These are phyloP conservation scores for Quaeritorhiza haematococci DNA, from an alignment of 371 early-diverging fungal species.

Conservation along the genomic window DNA sequence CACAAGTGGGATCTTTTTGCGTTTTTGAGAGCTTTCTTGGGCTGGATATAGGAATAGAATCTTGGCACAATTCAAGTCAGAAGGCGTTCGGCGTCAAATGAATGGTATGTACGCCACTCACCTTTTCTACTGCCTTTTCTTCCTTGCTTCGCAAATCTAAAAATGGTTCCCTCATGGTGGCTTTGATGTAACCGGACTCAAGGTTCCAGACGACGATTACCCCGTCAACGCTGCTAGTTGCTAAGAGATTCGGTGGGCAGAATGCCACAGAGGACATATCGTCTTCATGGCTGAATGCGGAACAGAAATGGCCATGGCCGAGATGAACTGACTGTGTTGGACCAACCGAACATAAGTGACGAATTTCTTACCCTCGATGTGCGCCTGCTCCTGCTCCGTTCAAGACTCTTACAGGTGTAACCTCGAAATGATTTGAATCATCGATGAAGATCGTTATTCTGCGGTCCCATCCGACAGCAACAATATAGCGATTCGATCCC, in stretches of 20 bases:
- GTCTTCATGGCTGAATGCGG: slow-evolving; percentile 38
- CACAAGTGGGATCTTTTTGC: slow-evolving; percentile 33
- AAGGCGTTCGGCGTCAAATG: too few species aligned
- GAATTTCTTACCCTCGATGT: slow-evolving; percentile 28
- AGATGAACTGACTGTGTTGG: not conserved
- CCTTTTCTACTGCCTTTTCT: slow-evolving; percentile 50
- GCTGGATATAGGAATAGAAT: not conserved
- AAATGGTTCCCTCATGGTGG: slow-evolving; percentile 40
- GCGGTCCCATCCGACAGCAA: slow-evolving; percentile 51
- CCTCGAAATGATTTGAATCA: slow-evolving; percentile 40
- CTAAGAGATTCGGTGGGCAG: slow-evolving; percentile 40
- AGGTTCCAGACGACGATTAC: slow-evolving; percentile 48
- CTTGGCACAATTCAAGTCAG: not conserved
- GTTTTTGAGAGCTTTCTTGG: slow-evolving; percentile 9
- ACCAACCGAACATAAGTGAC: too few species aligned
- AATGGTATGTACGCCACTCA: too few species aligned
- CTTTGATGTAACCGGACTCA: slow-evolving; percentile 44
- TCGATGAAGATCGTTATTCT: slow-evolving; percentile 46
- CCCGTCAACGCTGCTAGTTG: slow-evolving; percentile 44
- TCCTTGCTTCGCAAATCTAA: slow-evolving; percentile 45
- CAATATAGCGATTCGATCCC: slow-evolving; percentile 45
- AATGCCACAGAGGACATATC: slow-evolving; percentile 49
- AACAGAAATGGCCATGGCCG: not conserved
- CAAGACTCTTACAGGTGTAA: slow-evolving; percentile 36
- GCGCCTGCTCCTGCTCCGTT: slow-evolving; percentile 38